Base-by-base conservation (phyloP, 768 basidiomycete species). In the Hygrocybe punicea region DNA sequence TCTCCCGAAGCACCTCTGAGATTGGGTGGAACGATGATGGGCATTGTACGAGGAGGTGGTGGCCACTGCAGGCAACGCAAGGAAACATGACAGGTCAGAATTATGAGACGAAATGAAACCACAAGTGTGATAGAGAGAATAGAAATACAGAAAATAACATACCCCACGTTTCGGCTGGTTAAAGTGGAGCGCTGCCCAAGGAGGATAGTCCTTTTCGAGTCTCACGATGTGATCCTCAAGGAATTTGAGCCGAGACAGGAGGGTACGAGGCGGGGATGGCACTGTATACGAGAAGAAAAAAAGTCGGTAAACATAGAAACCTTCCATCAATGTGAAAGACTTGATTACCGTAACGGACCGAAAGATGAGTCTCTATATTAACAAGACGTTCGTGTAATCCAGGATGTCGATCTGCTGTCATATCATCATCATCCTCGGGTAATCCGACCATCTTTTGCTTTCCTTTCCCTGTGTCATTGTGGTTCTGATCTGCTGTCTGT, bases 141-240 rank as follows among this genome's bases (percentile, higher is more conserved):
- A 53, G 29, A 54, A 53, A 11, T 46, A 48, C n/a, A 37, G 24
- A 55, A 56, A 35, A 16, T 55, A 4, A 79, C 87, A 48, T 72
- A 92, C 91, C 24, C 85, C 87, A 56, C 91, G 83, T 63, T 84
- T 80, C 2, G 91, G 91, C 65, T 93, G 90, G 55, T 88, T 91
- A 67, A 92, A 92, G 65, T 92, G 90, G n/a, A 92, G 72, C 7
- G 90, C 89, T 0, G 90, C 88, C 90, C 90, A 92, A 5, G 90
- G 88, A 2, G 90, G 90, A 63, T 89, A 91, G 52, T 91, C 89
- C 63, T 83, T 88, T 67, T 93, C 90, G 1, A 93, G 75, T 50
- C 78, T 79, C 36, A 87, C 77, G 58, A 93, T 79, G 63, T 91
- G 89, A 36, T 90, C 86, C 67, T 93, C 90, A 1, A 93, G 69